A percentile compares a stretch with the other conserved stretches of the same genome.
phyloP scores from a whole-genome alignment of 257 asterid genomes.

The Gentiana straminea region DNA sequence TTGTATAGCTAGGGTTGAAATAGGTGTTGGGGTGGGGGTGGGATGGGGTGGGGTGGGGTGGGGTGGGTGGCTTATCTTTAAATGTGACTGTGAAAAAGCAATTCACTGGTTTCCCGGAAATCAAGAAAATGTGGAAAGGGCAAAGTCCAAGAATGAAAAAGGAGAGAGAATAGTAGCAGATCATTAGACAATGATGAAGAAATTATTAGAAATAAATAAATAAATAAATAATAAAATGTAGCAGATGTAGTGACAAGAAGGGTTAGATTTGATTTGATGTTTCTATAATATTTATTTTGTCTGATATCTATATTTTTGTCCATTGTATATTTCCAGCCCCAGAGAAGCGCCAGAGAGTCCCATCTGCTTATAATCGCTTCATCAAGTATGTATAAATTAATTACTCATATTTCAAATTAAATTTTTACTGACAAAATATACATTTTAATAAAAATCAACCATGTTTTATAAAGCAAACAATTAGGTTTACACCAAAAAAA shows the following conservation, averaged over 20 bases:
- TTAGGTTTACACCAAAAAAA: too few species aligned
- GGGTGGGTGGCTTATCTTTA: neutral
- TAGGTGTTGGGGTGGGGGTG: neutral
- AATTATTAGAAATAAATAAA: slow-evolving; percentile 20
- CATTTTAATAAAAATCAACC: too few species aligned
- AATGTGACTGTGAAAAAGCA: slow-evolving; percentile 5
- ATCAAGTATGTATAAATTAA: slow-evolving; percentile 56
- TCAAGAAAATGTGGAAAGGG: slow-evolving; percentile 22
- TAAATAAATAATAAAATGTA: slow-evolving; percentile 26
- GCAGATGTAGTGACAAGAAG: slow-evolving; percentile 39
- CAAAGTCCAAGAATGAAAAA: slow-evolving; percentile 19
- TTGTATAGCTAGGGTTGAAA: neutral
- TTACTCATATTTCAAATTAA: neutral
- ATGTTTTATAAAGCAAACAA: too few species aligned
- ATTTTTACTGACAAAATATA: too few species aligned
- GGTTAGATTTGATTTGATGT: slow-evolving; percentile 29
- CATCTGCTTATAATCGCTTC: slow-evolving; percentile 96
- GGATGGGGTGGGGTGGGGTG: neutral
- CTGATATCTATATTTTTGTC: slow-evolving; percentile 22
- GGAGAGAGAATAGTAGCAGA: slow-evolving; percentile 19
- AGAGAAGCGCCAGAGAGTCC: slow-evolving; percentile 98
- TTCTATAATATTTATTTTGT: slow-evolving; percentile 28
- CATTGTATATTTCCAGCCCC: slow-evolving; percentile 47
- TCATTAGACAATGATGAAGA: slow-evolving; percentile 89
- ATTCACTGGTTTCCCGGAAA: slow-evolving; percentile 42